Conservation (phyloP, 75 land plant genomes). For the Pinus albicaulis region DNA sequence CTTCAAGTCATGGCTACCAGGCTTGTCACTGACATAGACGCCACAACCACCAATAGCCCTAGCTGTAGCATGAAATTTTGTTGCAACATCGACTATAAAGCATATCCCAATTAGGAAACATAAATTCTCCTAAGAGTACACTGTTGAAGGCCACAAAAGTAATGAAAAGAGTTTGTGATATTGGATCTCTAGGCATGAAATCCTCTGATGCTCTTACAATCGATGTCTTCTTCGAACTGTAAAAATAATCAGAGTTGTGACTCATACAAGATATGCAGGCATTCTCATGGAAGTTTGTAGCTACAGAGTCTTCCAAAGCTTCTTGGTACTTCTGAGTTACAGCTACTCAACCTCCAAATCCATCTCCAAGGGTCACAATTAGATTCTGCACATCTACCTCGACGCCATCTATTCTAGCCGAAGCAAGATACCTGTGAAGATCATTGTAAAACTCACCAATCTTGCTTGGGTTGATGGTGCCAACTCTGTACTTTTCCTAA, state of each 20-base stretch:
- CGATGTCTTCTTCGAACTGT: conserved; percentile 62
- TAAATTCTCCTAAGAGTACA: conserved; percentile 74
- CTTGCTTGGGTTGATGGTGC: conserved; percentile 61
- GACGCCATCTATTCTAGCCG: conserved; percentile 62
- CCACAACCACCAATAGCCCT: conserved; percentile 87
- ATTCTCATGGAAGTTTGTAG: conserved; percentile 75
- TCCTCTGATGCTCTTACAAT: conserved; percentile 85
- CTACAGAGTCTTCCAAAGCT: conserved; percentile 80
- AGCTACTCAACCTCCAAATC: conserved; percentile 65
- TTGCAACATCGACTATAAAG: conserved; percentile 73
- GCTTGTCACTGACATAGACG: conserved; percentile 92
- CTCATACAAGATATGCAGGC: conserved; percentile 82
- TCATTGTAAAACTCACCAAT: conserved; percentile 72
- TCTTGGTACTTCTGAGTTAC: conserved; percentile 42
- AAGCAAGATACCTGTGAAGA: conserved; percentile 67
- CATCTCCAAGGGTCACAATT: conserved; percentile 61
- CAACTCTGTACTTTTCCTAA: conserved; percentile 75
- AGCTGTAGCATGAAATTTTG: conserved; percentile 82
- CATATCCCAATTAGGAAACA: conserved; percentile 97
- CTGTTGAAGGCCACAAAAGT: conserved; percentile 82
- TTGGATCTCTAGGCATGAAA: conserved; percentile 63
- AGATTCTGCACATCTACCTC: conserved; percentile 75
- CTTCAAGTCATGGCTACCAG: conserved; percentile 73
- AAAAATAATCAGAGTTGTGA: conserved; percentile 58
- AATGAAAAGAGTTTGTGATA: conserved; percentile 70